phyloP scores from a whole-genome alignment of 257 asterid species.

The Galeopsis tetrahit region DNA sequence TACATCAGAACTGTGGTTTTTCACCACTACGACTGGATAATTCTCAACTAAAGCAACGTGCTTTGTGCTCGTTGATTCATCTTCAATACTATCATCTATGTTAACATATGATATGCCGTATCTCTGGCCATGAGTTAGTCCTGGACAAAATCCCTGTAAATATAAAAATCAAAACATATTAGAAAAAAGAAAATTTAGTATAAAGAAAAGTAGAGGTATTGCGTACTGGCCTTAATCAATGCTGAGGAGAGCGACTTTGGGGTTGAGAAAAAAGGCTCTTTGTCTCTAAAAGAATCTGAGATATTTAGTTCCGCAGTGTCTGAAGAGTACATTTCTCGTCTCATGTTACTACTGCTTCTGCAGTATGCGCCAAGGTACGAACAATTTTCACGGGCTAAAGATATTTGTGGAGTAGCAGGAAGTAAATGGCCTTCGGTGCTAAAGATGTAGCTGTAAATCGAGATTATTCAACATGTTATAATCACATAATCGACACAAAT shows the following conservation, averaged over 20 bases:
- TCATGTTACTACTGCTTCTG: conserved; percentile 50
- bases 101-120: conserved; percentile 65
- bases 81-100: conserved; percentile 42
- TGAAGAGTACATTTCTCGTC: conserved; percentile 47
- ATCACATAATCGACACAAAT: background rate
- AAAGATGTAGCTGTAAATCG: conserved; percentile 76
- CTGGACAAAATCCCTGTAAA: conserved; percentile 90
- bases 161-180: conserved; percentile 14
- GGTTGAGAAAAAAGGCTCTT: conserved; percentile 44
- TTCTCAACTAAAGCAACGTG: conserved; percentile 41
- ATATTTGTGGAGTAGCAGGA: conserved; percentile 90
- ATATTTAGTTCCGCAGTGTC: conserved; percentile 50
- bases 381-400: conserved; percentile 76
- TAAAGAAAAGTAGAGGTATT: conserved; percentile 6
- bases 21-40: conserved; percentile 44
- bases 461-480: conserved; percentile 13
- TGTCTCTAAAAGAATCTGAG: conserved; percentile 42
- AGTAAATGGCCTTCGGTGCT: conserved; percentile 98
- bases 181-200: background rate
- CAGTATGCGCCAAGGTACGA: conserved; percentile 91
- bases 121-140: conserved; percentile 83
- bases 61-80: conserved; percentile 48
- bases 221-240: conserved; percentile 67
- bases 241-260: conserved; percentile 53
- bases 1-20: conserved; percentile 41